Base-by-base conservation (phyloP, 169 alveolate genomes). In the Perkinsus marinus region DNA sequence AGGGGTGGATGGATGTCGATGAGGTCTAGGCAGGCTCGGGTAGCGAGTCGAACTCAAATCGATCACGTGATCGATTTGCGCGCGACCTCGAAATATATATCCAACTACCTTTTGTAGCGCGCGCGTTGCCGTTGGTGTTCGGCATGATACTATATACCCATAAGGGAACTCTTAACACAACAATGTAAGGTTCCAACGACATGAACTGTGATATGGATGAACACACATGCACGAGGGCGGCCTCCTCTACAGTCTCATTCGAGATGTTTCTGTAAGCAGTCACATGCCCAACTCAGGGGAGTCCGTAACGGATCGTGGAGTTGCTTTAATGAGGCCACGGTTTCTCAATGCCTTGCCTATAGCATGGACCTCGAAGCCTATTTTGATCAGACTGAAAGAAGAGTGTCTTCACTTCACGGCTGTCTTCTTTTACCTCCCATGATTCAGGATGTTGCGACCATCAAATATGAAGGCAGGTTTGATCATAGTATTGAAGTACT, bases 381-480 rank as follows among this genome's bases (percentile, higher is more conserved):
- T 57, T 7, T 26, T 13, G 37, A 57, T 26, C 79, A 57, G 22
- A 57, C 79, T 57, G 79, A 57, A 57, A 13, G 34, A 57, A 57
- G 79, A 16, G 22, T 57, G 22, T 16, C 34, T 57, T 30, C 37
- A 57, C 26, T 38, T 94, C 94, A 79, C 94, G 95, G 39, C 97
- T 97, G 90, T 94, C 39, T 26, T 92, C 39, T 89, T 94, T 39
- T 95, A 89, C 39, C 34, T 57, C 17, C 91, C 79, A 79, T 91
- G 96, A 68, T 95, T 92, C 69, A 97, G 94, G 90, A 96, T 68
- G 92, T 96, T 96, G 69, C 98, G 95, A 22, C 98, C 97, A 91
- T 97, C 98, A 79, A 95, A 96, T 39, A 97, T 91, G 92, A 93
- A 94, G 38, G 96, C 96, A 39, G 97, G 98, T 68, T 92, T 93